Evolutionary conservation across 176 grass and related monocot species (phyloP).

Genomic region (Tillandsia leiboldiana): DNA sequence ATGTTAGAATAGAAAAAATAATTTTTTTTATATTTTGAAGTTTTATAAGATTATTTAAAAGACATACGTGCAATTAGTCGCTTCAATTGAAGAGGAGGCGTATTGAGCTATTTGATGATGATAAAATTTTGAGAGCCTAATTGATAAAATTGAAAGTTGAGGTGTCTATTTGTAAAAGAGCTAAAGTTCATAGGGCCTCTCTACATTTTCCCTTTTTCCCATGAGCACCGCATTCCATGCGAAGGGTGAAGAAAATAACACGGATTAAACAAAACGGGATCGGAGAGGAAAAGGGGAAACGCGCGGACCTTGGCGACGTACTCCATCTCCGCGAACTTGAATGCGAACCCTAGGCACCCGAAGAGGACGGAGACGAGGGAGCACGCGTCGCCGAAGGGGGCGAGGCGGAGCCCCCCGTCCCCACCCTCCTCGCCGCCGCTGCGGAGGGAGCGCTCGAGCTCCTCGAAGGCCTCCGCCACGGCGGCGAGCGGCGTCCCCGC

Average conservation of each 20-base stretch:
- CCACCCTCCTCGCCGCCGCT: slow-evolving; percentile 27
- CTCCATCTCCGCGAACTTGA: slow-evolving; percentile 94
- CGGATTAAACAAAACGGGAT: neutral
- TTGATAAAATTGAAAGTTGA: neutral
- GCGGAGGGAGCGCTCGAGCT: slow-evolving; percentile 41
- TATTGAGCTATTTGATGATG: too few relatives aligned
- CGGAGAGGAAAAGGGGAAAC: too few relatives aligned
- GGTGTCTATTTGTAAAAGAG: too few relatives aligned
- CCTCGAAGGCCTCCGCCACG: slow-evolving; percentile 83
- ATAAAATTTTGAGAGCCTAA: neutral
- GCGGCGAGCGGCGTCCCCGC: slow-evolving; percentile 38
- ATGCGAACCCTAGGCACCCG: slow-evolving; percentile 79
- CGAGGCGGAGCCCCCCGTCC: slow-evolving; percentile 43
- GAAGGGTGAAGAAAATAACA: neutral
- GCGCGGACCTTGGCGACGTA: slow-evolving; percentile 69
- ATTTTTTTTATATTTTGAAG: too few relatives aligned
- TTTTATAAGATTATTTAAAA: too few relatives aligned
- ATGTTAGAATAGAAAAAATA: too few relatives aligned
- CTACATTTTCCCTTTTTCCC: neutral
- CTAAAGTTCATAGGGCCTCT: too few relatives aligned
- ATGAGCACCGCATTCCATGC: neutral
- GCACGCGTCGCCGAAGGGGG: slow-evolving; percentile 64
- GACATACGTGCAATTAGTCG: too few relatives aligned
- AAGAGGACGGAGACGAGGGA: slow-evolving; percentile 84
- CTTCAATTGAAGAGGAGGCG: too few relatives aligned